Conservation (phyloP, 306 rosid species). For the Vigna nakashimae region DNA sequence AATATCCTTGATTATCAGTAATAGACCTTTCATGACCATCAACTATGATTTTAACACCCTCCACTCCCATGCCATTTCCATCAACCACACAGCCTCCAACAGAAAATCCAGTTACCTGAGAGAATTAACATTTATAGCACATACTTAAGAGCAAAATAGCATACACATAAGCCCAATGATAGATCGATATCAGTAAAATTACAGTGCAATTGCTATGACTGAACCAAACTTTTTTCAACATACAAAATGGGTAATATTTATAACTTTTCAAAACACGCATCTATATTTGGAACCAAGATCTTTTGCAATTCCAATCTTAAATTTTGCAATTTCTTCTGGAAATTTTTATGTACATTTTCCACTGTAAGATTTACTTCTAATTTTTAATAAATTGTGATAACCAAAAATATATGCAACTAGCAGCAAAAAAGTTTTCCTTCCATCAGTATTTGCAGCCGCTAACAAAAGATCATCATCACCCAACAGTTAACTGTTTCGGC, state of each 20-base stretch:
- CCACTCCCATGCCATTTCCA: slow-evolving; percentile 85
- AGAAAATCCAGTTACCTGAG: slow-evolving; percentile 97
- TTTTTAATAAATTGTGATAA: no score
- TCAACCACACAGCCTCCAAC: slow-evolving; percentile 95
- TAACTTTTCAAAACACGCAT: slow-evolving; percentile 13
- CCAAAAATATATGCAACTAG: no score
- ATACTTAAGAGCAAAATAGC: slow-evolving; percentile 34
- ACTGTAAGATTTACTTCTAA: no score
- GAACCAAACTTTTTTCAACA: slow-evolving; percentile 20
- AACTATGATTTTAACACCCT: slow-evolving; percentile 85
- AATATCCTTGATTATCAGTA: slow-evolving; percentile 93
- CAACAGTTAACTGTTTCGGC: no score
- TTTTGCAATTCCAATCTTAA: no score
- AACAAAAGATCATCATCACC: no score
- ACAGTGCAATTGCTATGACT: background rate
- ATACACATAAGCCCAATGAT: slow-evolving; percentile 22
- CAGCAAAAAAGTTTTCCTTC: no score
- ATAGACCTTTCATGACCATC: slow-evolving; percentile 91
- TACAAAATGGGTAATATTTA: slow-evolving; percentile 15
- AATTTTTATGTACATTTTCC: no score
- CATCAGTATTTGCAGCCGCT: no score
- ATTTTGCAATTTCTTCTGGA: no score
- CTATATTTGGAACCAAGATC: background rate
- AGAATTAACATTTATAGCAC: slow-evolving; percentile 41
- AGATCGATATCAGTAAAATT: slow-evolving; percentile 21